A percentile compares a stretch with the other conserved stretches of the same genome.
Conservation (phyloP, 163 green algal genomes). For the Volvox carteri region DNA sequence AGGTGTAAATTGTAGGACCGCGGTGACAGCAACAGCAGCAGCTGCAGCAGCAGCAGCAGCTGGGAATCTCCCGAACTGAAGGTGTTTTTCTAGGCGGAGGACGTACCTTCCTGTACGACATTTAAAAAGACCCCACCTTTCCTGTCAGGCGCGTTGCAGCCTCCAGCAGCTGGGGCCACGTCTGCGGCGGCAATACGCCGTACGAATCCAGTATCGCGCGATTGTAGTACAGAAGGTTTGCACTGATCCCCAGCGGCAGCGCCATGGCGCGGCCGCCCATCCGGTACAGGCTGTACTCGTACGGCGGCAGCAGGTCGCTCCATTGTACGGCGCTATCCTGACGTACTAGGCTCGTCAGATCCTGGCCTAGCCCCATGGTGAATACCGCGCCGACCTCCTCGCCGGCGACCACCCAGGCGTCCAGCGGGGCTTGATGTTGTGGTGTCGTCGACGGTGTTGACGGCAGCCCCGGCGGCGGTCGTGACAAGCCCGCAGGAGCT, state of each 20-base stretch:
- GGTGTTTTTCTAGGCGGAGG: no score
- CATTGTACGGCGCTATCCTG: background rate
- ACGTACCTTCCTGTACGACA: no score
- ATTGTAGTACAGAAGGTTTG: constrained; percentile 42
- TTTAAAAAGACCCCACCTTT: no score
- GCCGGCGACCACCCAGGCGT: background rate
- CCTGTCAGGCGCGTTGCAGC: background rate
- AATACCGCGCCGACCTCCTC: constrained; percentile 4
- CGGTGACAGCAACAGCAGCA: no score
- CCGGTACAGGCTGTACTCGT: constrained; percentile 14
- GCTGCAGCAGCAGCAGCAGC: no score
- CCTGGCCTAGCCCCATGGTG: background rate
- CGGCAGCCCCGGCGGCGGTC: background rate
- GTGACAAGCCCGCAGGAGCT: background rate
- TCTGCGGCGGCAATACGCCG: background rate
- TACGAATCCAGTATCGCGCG: background rate
- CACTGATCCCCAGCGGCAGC: background rate
- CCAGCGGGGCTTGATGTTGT: background rate
- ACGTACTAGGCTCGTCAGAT: background rate
- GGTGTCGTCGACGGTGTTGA: background rate
- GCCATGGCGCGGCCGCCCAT: background rate
- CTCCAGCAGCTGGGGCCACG: constrained; percentile 26
- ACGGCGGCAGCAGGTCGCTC: constrained; percentile 24
- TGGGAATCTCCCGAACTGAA: no score
- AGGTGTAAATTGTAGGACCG: no score